These are phyloP conservation scores for Cruciata laevipes DNA, from an alignment of 257 asterid species.

Conservation along the genomic window DNA sequence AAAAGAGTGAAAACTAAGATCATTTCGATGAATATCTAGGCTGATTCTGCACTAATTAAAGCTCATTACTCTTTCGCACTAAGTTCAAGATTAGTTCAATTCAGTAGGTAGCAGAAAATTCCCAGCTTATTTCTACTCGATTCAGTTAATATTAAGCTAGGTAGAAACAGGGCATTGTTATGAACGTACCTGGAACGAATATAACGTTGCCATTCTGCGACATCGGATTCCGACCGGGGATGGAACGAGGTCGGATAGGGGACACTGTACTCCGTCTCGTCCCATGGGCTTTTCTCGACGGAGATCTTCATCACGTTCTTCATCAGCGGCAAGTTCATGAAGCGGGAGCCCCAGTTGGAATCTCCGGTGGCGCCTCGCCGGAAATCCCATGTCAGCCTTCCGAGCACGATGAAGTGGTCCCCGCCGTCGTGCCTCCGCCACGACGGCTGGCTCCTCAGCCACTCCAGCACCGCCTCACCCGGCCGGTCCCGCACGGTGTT, in stretches of 20 bases:
- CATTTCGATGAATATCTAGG: background rate
- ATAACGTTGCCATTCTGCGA: background rate
- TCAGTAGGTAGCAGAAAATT: background rate
- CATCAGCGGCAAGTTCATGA: conserved; percentile 1
- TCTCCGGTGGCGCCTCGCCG: background rate
- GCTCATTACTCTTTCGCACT: too few species aligned
- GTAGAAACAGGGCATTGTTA: too few species aligned
- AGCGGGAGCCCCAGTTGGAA: background rate
- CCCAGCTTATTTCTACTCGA: too few species aligned
- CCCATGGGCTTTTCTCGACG: background rate
- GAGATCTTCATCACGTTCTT: conserved; percentile 4
- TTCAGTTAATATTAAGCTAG: too few species aligned
- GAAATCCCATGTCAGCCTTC: background rate
- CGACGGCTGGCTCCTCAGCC: background rate
- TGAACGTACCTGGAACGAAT: background rate
- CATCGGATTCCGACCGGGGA: background rate
- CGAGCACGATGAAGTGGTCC: background rate
- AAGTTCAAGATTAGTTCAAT: background rate
- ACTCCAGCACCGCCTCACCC: background rate
- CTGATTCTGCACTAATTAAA: background rate
- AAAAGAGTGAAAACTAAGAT: too few species aligned
- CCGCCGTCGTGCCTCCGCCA: background rate
- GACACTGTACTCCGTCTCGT: background rate
- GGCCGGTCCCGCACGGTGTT: background rate
- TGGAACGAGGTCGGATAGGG: background rate